Evolutionary conservation across 2,329 filamentous ascomycete species (phyloP).

Genomic region (Trichoderma breve): DNA sequence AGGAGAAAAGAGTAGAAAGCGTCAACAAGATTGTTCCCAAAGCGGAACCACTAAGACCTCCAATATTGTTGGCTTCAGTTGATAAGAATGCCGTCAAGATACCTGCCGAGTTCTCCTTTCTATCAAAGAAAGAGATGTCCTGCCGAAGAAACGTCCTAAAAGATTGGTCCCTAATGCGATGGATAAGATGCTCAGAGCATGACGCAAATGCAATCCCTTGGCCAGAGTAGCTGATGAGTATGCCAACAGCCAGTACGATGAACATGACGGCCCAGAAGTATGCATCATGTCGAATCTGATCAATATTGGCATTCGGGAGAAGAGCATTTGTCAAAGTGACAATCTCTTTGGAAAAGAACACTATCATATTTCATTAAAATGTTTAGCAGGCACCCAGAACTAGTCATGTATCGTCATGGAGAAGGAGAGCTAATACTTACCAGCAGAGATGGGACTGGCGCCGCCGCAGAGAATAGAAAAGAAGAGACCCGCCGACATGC

Average conservation of each 20-base stretch:
- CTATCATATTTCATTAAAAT: slow-evolving; percentile 25
- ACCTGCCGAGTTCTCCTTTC: slow-evolving; percentile 83
- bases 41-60: slow-evolving; percentile 82
- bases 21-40: slow-evolving; percentile 84
- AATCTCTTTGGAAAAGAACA: slow-evolving; percentile 90
- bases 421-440: not conserved
- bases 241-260: slow-evolving; percentile 74
- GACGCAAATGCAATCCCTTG: slow-evolving; percentile 77
- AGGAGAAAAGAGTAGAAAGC: slow-evolving; percentile 72
- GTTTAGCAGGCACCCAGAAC: not conserved
- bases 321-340: slow-evolving; percentile 59
- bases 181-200: slow-evolving; percentile 82
- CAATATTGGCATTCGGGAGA: slow-evolving; percentile 49
- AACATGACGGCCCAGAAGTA: slow-evolving; percentile 91
- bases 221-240: slow-evolving; percentile 64
- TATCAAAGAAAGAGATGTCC: slow-evolving; percentile 89
- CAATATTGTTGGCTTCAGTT: slow-evolving; percentile 84
- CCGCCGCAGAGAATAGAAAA: slow-evolving; percentile 76
- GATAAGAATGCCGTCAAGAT: slow-evolving; percentile 85
- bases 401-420: not conserved
- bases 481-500: slow-evolving; percentile 71
- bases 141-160: slow-evolving; percentile 89
- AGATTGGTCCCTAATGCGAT: slow-evolving; percentile 75
- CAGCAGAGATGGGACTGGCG: slow-evolving; percentile 63
- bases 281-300: slow-evolving; percentile 63